Percentiles rank a stretch among this genome's conserved stretches.
Evolutionary conservation across 768 basidiomycete genomes (phyloP).

Genomic region (Panaeolus papilionaceus): DNA sequence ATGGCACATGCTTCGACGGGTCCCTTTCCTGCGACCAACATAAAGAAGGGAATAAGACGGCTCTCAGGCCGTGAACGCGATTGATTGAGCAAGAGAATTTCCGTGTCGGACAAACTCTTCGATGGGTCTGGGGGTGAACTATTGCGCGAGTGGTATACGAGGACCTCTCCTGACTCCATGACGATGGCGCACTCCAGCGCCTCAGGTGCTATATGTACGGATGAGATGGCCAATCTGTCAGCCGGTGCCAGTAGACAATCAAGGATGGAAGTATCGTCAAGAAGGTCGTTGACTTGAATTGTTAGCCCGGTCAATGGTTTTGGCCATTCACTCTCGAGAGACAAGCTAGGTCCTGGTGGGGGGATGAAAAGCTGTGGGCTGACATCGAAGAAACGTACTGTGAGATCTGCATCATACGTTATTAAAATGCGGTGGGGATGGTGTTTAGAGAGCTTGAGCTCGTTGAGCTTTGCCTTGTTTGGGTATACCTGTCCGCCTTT

Average conservation of each 20-base stretch:
- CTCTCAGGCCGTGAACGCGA: slow-evolving; percentile 43
- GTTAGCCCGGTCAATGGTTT: slow-evolving; percentile 64
- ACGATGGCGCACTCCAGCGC: slow-evolving; percentile 64
- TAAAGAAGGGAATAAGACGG: slow-evolving; percentile 65
- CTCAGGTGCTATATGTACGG: slow-evolving; percentile 57
- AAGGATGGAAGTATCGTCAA: slow-evolving; percentile 49
- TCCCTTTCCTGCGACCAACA: slow-evolving; percentile 56
- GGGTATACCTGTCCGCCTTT: slow-evolving; percentile 65
- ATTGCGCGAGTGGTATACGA: slow-evolving; percentile 50
- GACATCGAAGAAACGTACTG: slow-evolving; percentile 75
- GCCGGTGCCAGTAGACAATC: slow-evolving; percentile 30
- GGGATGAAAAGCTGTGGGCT: slow-evolving; percentile 69
- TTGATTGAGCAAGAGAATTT: slow-evolving; percentile 61
- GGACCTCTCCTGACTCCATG: slow-evolving; percentile 60
- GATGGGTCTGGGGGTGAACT: slow-evolving; percentile 20
- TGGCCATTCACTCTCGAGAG: slow-evolving; percentile 70
- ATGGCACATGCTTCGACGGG: slow-evolving; percentile 61
- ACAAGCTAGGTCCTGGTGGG: slow-evolving; percentile 43
- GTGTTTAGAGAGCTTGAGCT: slow-evolving; percentile 64
- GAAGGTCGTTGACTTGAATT: slow-evolving; percentile 58
- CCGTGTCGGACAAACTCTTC: slow-evolving; percentile 44
- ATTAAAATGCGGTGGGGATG: slow-evolving; percentile 70
- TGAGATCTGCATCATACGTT: slow-evolving; percentile 66
- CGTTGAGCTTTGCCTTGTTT: slow-evolving; percentile 54
- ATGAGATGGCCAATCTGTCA: slow-evolving; percentile 40